Base-by-base conservation (phyloP, 331 rosid species). In the Acacia concinna region DNA sequence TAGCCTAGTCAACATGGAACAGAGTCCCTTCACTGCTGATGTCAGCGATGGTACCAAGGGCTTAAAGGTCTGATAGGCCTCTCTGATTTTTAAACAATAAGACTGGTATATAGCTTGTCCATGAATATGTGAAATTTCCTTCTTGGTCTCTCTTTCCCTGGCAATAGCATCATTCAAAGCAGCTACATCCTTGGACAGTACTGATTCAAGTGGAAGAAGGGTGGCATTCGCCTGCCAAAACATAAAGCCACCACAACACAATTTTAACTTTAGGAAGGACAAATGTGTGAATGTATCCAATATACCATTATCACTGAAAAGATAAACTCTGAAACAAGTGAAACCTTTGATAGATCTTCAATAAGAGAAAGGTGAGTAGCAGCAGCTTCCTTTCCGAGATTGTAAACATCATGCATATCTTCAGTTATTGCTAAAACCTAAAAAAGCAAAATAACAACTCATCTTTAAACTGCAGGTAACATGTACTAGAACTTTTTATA, bases 51-150 rank as follows among this genome's bases (percentile, higher is more conserved):
- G 94, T 38, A 91, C 91, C 87, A 91, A 86, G 54, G 98, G 98
- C 88, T 86, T 89, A 79, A 90, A 76, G 76, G 82, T 85, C 86
- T 88, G 94, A 83, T 85, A 90, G 67, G 96, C 93, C 80, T 94
- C 98, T 83, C 90, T 91, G 74, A 91, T 88, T 88, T 89, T 91
- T 69, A 84, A 78, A 87, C 85, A 81, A 84, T 94, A 94, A 44
- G 98, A 92, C 82, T 94, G 97, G 82, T 94, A 90, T 75, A 94
- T 94, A 80, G 98, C 98, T 88, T 94, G 98, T 34, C 98, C 98
- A 85, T 94, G 98, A 71, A 94, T 89, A 34, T 87, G 90, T 68
- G 97, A 90, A 82, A 94, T 88, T 86, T 92, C 98, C 89, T 83
- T 86, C 81, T 87, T 94, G 79, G 80, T 88, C 81, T 94, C 97